Evolutionary conservation across 192 early-diverging fungal genomes (phyloP).

Genomic region (Funneliformis mosseae): DNA sequence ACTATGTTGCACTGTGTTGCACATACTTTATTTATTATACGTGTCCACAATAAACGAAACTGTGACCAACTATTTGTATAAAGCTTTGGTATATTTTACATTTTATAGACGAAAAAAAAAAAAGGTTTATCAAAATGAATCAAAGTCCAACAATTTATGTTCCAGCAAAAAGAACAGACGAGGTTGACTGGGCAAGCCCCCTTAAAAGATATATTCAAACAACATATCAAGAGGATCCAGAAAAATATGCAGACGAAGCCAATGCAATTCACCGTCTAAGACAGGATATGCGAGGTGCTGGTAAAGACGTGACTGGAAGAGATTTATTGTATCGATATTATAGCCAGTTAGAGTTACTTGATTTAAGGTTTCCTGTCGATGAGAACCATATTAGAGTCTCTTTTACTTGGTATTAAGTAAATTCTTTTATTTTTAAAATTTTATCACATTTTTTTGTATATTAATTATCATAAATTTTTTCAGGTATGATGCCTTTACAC

Average conservation of each 20-base stretch:
- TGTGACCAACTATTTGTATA: too few species aligned
- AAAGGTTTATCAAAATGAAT: conserved; percentile 33
- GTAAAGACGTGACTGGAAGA: conserved; percentile 89
- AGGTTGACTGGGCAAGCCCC: conserved; percentile 87
- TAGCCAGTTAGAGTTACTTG: conserved; percentile 92
- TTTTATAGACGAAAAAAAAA: background rate
- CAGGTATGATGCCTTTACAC: conserved; percentile 84
- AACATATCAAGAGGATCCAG: conserved; percentile 92
- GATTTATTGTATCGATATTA: conserved; percentile 97
- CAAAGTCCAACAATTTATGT: conserved; percentile 62
- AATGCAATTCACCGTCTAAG: conserved; percentile 86
- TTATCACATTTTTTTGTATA: background rate
- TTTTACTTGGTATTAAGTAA: conserved; percentile 80
- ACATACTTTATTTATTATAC: too few species aligned
- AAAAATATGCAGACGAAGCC: conserved; percentile 83
- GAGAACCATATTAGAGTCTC: conserved; percentile 86
- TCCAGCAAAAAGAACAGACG: conserved; percentile 87
- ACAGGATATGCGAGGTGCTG: conserved; percentile 94
- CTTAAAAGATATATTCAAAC: conserved; percentile 82
- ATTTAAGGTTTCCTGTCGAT: conserved; percentile 91
- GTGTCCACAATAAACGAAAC: too few species aligned
- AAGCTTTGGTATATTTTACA: too few species aligned
- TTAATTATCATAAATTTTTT: background rate
- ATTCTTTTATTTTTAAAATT: background rate
- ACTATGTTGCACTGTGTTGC: too few species aligned